A percentile compares a stretch with the other conserved stretches of the same genome.
Evolutionary conservation across 2,329 filamentous ascomycete species (phyloP).

Genomic region (Thielaviopsis punctulata): DNA sequence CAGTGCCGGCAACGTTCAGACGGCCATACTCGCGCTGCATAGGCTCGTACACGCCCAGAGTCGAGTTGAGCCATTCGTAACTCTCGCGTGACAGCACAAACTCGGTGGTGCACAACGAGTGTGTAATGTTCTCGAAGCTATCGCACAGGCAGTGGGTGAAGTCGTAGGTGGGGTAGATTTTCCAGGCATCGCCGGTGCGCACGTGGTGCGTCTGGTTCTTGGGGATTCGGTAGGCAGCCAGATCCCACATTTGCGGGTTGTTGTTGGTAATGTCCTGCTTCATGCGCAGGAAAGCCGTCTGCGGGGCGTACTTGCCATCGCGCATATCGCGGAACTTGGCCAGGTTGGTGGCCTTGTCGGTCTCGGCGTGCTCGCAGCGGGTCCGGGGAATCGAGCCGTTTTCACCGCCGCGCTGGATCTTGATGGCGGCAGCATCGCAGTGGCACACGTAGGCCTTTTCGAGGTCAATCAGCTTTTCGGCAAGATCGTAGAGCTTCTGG

Average conservation of each 20-base stretch:
- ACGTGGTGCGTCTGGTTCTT: constrained; percentile 54
- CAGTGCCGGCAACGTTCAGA: constrained; percentile 60
- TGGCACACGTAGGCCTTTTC: constrained; percentile 73
- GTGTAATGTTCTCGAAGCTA: constrained; percentile 80
- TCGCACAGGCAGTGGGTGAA: constrained; percentile 84
- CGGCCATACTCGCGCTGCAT: constrained; percentile 75
- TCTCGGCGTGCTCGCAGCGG: constrained; percentile 64
- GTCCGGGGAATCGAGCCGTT: constrained; percentile 52
- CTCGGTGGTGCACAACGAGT: constrained; percentile 85
- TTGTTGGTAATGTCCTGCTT: constrained; percentile 71
- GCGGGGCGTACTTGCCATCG: constrained; percentile 75
- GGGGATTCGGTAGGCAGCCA: constrained; percentile 76
- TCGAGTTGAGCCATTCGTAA: constrained; percentile 80
- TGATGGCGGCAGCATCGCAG: constrained; percentile 67
- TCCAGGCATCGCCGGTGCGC: constrained; percentile 68
- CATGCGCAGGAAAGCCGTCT: constrained; percentile 77
- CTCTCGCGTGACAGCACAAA: constrained; percentile 71
- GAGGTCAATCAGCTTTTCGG: constrained; percentile 62
- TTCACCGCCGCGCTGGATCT: constrained; percentile 69
- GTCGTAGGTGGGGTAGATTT: constrained; percentile 90
- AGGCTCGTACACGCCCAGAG: constrained; percentile 67
- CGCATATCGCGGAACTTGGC: constrained; percentile 77
- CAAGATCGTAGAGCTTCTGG: constrained; percentile 69
- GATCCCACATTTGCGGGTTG: constrained; percentile 94
- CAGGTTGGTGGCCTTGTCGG: constrained; percentile 59